phyloP scores from a whole-genome alignment of 1,139 yeast genomes.

The Scheffersomyces parashehatae region DNA sequence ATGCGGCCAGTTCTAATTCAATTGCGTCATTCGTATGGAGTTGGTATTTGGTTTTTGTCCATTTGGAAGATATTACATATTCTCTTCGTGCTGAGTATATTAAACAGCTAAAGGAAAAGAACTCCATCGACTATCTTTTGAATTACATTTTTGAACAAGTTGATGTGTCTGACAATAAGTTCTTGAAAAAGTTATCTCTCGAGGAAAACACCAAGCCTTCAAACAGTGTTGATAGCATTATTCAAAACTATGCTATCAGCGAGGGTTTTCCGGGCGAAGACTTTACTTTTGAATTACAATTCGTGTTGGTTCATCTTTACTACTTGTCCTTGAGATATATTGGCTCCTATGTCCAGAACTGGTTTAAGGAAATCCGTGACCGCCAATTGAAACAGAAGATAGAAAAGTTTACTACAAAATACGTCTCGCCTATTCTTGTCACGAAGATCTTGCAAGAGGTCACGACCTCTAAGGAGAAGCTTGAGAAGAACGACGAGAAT shows the following conservation, averaged over 20 bases:
- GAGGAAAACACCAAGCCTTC: conserved; percentile 7
- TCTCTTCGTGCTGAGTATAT: conserved; percentile 63
- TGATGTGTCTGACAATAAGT: conserved; percentile 38
- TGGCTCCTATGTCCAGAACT: conserved; percentile 67
- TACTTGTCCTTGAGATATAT: conserved; percentile 57
- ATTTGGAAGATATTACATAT: conserved; percentile 67
- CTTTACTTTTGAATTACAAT: conserved; percentile 26
- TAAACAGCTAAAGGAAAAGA: conserved; percentile 51
- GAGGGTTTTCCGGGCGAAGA: conserved; percentile 20
- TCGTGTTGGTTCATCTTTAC: conserved; percentile 54
- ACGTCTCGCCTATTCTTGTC: conserved; percentile 67
- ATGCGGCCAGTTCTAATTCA: conserved; percentile 20
- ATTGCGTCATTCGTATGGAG: conserved; percentile 59
- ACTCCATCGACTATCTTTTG: conserved; percentile 48
- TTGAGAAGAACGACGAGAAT: conserved; percentile 53
- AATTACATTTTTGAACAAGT: conserved; percentile 52
- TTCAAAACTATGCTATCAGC: conserved; percentile 20
- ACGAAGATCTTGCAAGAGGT: conserved; percentile 59
- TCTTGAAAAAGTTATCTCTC: conserved; percentile 27
- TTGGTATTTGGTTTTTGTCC: conserved; percentile 66
- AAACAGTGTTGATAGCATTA: conserved; percentile 12
- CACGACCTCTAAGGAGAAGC: conserved; percentile 35
- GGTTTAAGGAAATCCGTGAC: conserved; percentile 69
- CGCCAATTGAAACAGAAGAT: conserved; percentile 55
- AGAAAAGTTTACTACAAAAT: conserved; percentile 61